Conservation (phyloP, 345 rosid species). For the Sonneratia alba region DNA sequence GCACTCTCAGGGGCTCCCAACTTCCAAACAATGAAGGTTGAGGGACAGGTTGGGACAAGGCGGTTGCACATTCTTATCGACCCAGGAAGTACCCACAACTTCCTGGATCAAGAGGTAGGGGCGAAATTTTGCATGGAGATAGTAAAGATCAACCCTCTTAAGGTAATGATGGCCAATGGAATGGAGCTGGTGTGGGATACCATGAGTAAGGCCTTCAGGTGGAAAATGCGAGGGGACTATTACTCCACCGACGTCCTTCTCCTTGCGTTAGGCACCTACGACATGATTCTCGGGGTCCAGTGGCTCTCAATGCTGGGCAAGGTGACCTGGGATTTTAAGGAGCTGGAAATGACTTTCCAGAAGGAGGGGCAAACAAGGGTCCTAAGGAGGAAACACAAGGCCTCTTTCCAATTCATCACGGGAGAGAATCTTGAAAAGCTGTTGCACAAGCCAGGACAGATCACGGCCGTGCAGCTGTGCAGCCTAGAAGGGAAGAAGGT, state of each 20-base stretch:
- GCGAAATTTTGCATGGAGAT: neutral
- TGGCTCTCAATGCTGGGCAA: neutral
- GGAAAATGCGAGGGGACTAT: neutral
- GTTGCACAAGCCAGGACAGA: too few relatives aligned
- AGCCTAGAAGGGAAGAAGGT: too few relatives aligned
- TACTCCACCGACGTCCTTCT: neutral
- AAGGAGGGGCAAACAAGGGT: neutral
- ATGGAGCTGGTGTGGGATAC: neutral
- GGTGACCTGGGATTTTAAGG: neutral
- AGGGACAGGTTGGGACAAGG: neutral
- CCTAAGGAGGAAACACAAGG: neutral
- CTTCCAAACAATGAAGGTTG: too few relatives aligned
- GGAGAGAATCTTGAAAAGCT: neutral
- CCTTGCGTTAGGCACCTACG: neutral
- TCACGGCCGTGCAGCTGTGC: neutral
- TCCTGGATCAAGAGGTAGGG: neutral
- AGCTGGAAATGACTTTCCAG: neutral
- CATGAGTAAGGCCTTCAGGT: neutral
- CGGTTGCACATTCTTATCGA: neutral
- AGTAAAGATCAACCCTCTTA: neutral
- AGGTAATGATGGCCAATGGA: neutral
- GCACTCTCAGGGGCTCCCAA: too few relatives aligned
- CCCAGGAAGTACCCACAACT: conserved; percentile 1
- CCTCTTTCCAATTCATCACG: neutral
- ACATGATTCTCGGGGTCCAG: neutral